Evolutionary conservation across 495 filamentous ascomycete species (phyloP).

Genomic region (Penicillium parvum): DNA sequence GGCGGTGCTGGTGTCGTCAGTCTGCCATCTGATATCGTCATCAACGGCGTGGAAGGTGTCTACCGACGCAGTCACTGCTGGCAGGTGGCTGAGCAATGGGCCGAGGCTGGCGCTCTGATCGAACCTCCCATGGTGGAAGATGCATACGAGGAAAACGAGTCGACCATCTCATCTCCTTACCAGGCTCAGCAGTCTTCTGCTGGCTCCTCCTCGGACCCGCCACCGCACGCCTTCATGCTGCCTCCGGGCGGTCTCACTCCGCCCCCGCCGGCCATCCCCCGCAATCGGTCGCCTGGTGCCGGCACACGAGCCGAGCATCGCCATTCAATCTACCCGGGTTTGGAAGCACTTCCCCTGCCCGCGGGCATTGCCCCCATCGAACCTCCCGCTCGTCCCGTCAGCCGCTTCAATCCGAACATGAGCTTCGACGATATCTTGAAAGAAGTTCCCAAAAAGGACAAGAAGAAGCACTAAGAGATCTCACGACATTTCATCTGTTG

Average conservation of each 20-base stretch:
- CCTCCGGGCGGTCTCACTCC: conserved; percentile 28
- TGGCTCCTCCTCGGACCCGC: conserved; percentile 33
- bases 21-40: conserved; percentile 75
- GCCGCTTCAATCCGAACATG: conserved; percentile 47
- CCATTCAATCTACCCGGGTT: conserved; percentile 42
- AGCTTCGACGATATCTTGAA: conserved; percentile 52
- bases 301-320: conserved; percentile 32
- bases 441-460: conserved; percentile 40
- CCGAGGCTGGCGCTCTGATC: conserved; percentile 36
- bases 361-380: conserved; percentile 47
- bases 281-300: conserved; percentile 39
- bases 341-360: conserved; percentile 51
- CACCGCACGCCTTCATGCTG: conserved; percentile 20
- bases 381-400: conserved; percentile 35
- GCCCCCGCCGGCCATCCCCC: conserved; percentile 38
- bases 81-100: conserved; percentile 76
- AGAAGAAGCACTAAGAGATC: conserved; percentile 37
- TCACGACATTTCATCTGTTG: conserved; percentile 1
- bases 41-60: conserved; percentile 84
- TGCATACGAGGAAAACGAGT: conserved; percentile 38
- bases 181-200: conserved; percentile 41
- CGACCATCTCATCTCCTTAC: conserved; percentile 43
- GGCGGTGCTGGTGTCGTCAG: conserved; percentile 67
- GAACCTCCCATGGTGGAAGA: conserved; percentile 39
- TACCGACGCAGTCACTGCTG: conserved; percentile 93